phyloP scores from a whole-genome alignment of 768 basidiomycete genomes.

The Mrakia hoshinonis region DNA sequence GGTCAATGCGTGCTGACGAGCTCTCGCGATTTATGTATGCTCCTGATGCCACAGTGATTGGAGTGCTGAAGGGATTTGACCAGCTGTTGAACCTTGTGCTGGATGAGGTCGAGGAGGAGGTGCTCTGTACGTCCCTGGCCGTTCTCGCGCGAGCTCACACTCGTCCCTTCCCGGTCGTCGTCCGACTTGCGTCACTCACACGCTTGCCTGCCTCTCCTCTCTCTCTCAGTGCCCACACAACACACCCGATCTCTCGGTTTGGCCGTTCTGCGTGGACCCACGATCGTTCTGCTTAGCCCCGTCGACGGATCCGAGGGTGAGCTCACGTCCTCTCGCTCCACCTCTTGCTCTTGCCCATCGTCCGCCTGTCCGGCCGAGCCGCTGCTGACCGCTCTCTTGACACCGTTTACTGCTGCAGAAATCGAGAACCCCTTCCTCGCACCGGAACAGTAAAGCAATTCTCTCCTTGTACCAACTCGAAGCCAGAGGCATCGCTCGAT shows the following conservation, averaged over 20 bases:
- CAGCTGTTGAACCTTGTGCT: slow-evolving; percentile 93
- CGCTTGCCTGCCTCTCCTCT: neutral
- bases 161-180: neutral
- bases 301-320: slow-evolving; percentile 76
- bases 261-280: slow-evolving; percentile 84
- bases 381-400: neutral
- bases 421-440: slow-evolving; percentile 74
- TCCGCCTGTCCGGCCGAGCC: neutral
- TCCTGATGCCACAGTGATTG: slow-evolving; percentile 59
- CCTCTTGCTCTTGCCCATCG: neutral
- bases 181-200: neutral
- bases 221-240: slow-evolving; percentile 6
- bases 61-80: slow-evolving; percentile 89
- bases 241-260: slow-evolving; percentile 55
- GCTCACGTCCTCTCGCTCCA: neutral
- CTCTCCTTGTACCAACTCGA: neutral
- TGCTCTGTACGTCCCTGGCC: slow-evolving; percentile 50
- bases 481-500: slow-evolving; percentile 12
- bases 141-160: neutral
- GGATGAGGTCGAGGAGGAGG: slow-evolving; percentile 83
- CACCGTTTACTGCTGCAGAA: slow-evolving; percentile 43
- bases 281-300: slow-evolving; percentile 85
- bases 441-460: slow-evolving; percentile 24
- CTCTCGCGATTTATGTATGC: no score
- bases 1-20: no score